Conservation (phyloP, 106 monocot genomes). For the Dioscorea alata region DNA sequence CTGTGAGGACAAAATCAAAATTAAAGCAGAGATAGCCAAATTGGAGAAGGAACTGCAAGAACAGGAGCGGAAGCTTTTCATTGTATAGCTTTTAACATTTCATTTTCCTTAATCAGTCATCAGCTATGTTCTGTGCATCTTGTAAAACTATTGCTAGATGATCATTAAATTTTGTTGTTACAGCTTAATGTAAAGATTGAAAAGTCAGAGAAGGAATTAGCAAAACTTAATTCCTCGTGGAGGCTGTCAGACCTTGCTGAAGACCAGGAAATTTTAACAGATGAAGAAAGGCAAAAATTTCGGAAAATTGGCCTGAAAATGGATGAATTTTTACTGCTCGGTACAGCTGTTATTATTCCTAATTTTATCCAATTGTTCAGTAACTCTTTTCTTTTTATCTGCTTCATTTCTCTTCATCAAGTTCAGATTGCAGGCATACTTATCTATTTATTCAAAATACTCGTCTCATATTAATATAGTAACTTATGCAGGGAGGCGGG, state of each 20-base stretch:
- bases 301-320: conserved; percentile 65
- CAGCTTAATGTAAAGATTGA: conserved; percentile 72
- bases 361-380: background rate
- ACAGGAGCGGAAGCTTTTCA: conserved; percentile 54
- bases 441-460: no score
- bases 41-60: conserved; percentile 61
- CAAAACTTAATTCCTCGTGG: conserved; percentile 46
- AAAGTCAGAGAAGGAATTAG: conserved; percentile 59
- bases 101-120: background rate
- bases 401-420: no score
- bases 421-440: no score
- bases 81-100: conserved; percentile 35
- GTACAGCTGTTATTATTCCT: conserved; percentile 21
- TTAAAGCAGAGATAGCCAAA: conserved; percentile 58
- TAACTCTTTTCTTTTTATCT: background rate
- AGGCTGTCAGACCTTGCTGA: conserved; percentile 35
- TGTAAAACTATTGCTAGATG: background rate
- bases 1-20: conserved; percentile 14
- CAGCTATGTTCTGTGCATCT: background rate
- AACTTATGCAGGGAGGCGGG: conserved; percentile 66
- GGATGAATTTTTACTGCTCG: conserved; percentile 65
- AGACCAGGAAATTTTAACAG: conserved; percentile 79
- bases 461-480: no score
- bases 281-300: conserved; percentile 71
- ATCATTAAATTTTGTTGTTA: conserved; percentile 4